Percentiles rank a stretch among this genome's conserved stretches.
phyloP scores from a whole-genome alignment of 495 filamentous ascomycete genomes.

The Penicillium malachiteum region DNA sequence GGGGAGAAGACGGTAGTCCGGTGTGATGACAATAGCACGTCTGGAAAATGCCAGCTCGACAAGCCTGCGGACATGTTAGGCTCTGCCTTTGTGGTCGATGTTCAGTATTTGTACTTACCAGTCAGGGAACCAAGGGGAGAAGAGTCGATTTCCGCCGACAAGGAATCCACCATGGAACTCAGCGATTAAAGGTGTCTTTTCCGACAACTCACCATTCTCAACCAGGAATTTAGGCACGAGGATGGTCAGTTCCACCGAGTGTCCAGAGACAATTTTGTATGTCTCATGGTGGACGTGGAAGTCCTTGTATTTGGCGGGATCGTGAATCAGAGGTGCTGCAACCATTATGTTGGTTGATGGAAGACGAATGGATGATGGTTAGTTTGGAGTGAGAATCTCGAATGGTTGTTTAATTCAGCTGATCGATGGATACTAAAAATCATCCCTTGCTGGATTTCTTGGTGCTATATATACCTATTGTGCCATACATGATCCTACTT shows the following conservation, averaged over 20 bases:
- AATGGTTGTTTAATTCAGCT: too few relatives aligned
- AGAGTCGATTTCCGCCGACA: slow-evolving; percentile 12
- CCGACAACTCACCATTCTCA: not conserved
- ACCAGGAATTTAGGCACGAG: slow-evolving; percentile 12
- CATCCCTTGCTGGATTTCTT: too few relatives aligned
- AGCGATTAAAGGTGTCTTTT: slow-evolving; percentile 10
- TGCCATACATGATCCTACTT: too few relatives aligned
- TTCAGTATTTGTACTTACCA: slow-evolving; percentile 2
- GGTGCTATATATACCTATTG: too few relatives aligned
- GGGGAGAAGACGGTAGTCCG: slow-evolving; percentile 18
- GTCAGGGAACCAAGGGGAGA: slow-evolving; percentile 14
- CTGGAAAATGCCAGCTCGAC: slow-evolving; percentile 9
- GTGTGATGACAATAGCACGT: slow-evolving; percentile 13
- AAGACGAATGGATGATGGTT: not conserved
- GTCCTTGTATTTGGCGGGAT: slow-evolving; percentile 5
- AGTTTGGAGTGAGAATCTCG: too few relatives aligned
- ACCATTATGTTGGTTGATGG: not conserved
- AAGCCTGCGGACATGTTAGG: slow-evolving; percentile 6
- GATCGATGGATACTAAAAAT: too few relatives aligned
- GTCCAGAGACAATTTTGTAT: slow-evolving; percentile 8
- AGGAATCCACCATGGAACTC: slow-evolving; percentile 20
- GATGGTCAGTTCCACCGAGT: slow-evolving; percentile 7
- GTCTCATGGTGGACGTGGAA: slow-evolving; percentile 7
- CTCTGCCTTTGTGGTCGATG: not conserved
- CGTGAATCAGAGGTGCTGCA: not conserved